These are phyloP conservation scores for Periconia macrospinosa DNA, from an alignment of 2,329 filamentous ascomycete genomes.

Conservation along the genomic window DNA sequence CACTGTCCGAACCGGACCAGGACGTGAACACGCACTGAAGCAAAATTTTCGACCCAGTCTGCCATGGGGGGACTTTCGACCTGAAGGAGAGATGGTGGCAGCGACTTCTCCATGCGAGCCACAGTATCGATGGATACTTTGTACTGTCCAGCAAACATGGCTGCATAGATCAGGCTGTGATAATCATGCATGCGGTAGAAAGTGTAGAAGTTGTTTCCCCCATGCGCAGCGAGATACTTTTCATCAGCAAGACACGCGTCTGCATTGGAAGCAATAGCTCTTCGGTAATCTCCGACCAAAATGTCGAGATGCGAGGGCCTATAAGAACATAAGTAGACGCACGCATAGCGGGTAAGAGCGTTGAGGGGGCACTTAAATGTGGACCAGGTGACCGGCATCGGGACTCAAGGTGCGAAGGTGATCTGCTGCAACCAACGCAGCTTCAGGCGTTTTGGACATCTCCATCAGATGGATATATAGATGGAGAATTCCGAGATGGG, in stretches of 20 bases:
- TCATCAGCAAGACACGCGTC: constrained; percentile 70
- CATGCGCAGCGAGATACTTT: constrained; percentile 62
- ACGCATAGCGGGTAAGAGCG: too few relatives aligned
- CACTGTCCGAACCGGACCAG: constrained; percentile 74
- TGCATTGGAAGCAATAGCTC: constrained; percentile 67
- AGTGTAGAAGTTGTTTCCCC: constrained; percentile 72
- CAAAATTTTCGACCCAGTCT: constrained; percentile 74
- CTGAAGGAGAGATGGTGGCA: constrained; percentile 66
- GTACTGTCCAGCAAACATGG: constrained; percentile 74
- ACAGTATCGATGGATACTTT: constrained; percentile 64
- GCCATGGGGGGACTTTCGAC: constrained; percentile 73
- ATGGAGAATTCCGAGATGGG: constrained; percentile 72
- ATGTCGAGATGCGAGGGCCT: constrained; percentile 74
- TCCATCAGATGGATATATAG: constrained; percentile 79
- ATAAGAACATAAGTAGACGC: constrained; percentile 47
- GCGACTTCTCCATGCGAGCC: constrained; percentile 59
- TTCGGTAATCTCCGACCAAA: constrained; percentile 70
- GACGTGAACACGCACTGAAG: constrained; percentile 68
- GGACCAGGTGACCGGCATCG: constrained; percentile 69
- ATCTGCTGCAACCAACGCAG: constrained; percentile 63
- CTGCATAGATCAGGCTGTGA: constrained; percentile 75
- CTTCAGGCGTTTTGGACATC: constrained; percentile 70
- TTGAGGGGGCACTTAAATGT: constrained; percentile 34
- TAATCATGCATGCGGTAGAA: constrained; percentile 75
- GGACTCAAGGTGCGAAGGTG: constrained; percentile 66